Evolutionary conservation across 1,284 basidiomycete species (phyloP).

Genomic region (Papiliotrema terrestris): DNA sequence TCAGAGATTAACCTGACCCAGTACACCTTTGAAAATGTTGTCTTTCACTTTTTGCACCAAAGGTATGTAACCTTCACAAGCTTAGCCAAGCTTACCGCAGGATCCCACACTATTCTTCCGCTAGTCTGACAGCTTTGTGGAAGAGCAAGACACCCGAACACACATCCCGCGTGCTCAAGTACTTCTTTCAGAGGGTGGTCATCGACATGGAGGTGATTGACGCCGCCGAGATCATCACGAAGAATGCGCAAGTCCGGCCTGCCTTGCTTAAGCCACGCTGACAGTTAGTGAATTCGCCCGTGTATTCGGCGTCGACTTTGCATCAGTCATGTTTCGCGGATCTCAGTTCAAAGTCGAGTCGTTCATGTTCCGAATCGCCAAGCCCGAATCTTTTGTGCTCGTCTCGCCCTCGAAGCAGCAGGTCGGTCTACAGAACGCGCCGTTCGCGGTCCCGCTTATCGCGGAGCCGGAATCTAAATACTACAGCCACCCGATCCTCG

Average conservation of each 20-base stretch:
- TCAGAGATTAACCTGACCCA: conserved; percentile 73
- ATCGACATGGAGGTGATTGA: conserved; percentile 75
- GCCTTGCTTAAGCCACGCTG: neutral
- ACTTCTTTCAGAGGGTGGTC: conserved; percentile 62
- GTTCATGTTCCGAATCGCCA: conserved; percentile 96
- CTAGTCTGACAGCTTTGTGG: conserved; percentile 72
- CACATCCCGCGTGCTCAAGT: conserved; percentile 57
- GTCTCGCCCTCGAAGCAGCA: conserved; percentile 80
- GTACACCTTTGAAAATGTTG: conserved; percentile 89
- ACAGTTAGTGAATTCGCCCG: conserved; percentile 81
- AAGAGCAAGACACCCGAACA: conserved; percentile 59
- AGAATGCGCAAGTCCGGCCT: conserved; percentile 67
- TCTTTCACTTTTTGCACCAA: conserved; percentile 68
- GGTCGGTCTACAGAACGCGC: conserved; percentile 93
- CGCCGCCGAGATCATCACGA: conserved; percentile 73
- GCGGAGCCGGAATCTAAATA: conserved; percentile 92
- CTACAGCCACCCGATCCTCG: conserved; percentile 85
- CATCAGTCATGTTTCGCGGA: conserved; percentile 88
- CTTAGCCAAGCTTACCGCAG: conserved; percentile 48
- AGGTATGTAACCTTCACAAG: conserved; percentile 53
- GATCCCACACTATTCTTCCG: conserved; percentile 68
- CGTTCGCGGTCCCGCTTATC: conserved; percentile 83
- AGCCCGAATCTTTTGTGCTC: conserved; percentile 87
- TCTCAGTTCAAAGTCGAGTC: conserved; percentile 99
- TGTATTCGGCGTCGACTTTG: conserved; percentile 95